phyloP scores from a whole-genome alignment of 352 stramenopile species.

The Phytophthora pinifolia region DNA sequence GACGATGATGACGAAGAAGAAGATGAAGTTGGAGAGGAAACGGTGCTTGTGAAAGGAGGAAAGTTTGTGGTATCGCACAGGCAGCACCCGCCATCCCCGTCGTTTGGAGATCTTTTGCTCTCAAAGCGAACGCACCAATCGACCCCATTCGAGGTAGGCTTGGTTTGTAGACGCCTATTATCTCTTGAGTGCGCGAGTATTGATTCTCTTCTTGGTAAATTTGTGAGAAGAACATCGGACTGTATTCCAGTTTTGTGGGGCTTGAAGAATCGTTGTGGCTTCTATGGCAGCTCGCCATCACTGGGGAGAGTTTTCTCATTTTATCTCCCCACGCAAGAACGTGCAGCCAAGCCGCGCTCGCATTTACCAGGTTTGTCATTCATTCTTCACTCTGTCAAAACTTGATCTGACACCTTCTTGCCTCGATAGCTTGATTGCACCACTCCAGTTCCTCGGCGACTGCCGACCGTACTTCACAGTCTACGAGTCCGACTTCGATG shows the following conservation, averaged over 20 bases:
- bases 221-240: slow-evolving; percentile 56
- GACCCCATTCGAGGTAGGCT: slow-evolving; percentile 61
- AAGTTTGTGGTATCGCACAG: slow-evolving; percentile 48
- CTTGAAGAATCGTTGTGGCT: slow-evolving; percentile 76
- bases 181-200: neutral
- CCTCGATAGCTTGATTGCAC: slow-evolving; percentile 67
- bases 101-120: slow-evolving; percentile 73
- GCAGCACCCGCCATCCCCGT: slow-evolving; percentile 47
- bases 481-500: slow-evolving; percentile 86
- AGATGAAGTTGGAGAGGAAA: slow-evolving; percentile 26
- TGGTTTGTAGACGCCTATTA: neutral
- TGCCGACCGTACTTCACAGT: slow-evolving; percentile 86
- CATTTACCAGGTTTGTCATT: slow-evolving; percentile 65
- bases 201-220: neutral
- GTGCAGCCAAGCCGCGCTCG: slow-evolving; percentile 80
- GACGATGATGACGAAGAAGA: slow-evolving; percentile 31
- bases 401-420: slow-evolving; percentile 4
- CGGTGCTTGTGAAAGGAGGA: slow-evolving; percentile 39
- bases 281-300: slow-evolving; percentile 86
- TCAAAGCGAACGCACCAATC: slow-evolving; percentile 47
- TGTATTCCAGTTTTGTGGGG: slow-evolving; percentile 86
- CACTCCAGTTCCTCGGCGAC: slow-evolving; percentile 78
- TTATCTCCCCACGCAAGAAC: slow-evolving; percentile 75
- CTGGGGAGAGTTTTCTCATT: slow-evolving; percentile 78
- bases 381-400: neutral